Evolutionary conservation across 306 rosid species (phyloP).

Genomic region (Inga oerstediana): DNA sequence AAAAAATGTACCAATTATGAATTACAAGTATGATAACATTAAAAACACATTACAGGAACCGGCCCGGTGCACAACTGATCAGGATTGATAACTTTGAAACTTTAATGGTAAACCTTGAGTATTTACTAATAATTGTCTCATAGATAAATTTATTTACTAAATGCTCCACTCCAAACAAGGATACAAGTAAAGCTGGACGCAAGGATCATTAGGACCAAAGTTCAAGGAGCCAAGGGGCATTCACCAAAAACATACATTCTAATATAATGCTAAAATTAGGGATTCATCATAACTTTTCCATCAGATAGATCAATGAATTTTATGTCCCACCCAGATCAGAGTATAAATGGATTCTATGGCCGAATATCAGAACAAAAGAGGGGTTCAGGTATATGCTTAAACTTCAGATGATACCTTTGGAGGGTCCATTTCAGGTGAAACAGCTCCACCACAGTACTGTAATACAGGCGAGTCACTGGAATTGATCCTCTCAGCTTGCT

Average conservation of each 20-base stretch:
- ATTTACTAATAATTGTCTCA: conserved; percentile 2
- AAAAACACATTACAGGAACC: conserved; percentile 16
- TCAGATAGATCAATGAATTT: background rate
- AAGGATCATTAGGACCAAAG: conserved; percentile 10
- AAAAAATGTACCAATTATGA: conserved; percentile 16
- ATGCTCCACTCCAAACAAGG: conserved; percentile 26
- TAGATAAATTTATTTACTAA: background rate
- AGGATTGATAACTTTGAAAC: conserved; percentile 7
- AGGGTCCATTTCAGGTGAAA: conserved; percentile 99
- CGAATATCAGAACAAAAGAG: background rate
- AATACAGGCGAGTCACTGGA: conserved; percentile 76
- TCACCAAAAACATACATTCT: background rate
- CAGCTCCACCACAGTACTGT: conserved; percentile 91
- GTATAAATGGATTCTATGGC: background rate
- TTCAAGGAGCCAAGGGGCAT: conserved; percentile 6
- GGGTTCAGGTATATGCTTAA: background rate
- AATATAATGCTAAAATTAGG: background rate
- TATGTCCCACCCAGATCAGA: background rate
- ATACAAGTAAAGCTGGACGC: background rate
- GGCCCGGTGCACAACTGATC: conserved; percentile 11
- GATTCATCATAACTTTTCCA: background rate
- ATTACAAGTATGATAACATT: conserved; percentile 4
- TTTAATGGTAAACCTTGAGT: background rate
- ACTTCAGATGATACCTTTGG: conserved; percentile 69
- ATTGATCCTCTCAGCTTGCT: conserved; percentile 92